Evolutionary conservation across 768 basidiomycete species (phyloP).

Genomic region (Serendipita sp.): DNA sequence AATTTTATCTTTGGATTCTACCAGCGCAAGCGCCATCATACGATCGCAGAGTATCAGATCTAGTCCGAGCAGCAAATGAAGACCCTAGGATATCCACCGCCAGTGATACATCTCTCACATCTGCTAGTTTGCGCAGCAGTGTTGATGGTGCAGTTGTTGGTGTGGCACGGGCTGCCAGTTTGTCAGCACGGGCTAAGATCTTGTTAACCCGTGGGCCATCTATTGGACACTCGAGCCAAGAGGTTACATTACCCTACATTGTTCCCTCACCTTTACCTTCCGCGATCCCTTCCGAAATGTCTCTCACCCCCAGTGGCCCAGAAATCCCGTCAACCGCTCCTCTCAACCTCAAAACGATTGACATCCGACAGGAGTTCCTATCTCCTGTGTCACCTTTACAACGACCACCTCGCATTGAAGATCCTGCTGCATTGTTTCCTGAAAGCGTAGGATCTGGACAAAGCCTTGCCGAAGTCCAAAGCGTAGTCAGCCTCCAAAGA

Average conservation of each 20-base stretch:
- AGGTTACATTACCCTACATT: background rate
- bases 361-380: background rate
- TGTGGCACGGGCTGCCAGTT: background rate
- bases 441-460: background rate
- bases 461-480: background rate
- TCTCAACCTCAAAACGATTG: background rate
- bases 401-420: background rate
- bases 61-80: background rate
- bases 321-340: background rate
- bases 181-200: background rate
- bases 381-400: background rate
- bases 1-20: background rate
- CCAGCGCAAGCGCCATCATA: background rate
- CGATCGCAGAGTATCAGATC: background rate
- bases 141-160: conserved; percentile 3
- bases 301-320: background rate
- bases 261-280: background rate
- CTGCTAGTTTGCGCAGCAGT: background rate
- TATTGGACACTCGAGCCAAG: background rate
- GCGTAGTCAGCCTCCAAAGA: background rate
- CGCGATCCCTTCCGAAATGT: background rate
- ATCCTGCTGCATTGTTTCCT: background rate
- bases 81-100: background rate
- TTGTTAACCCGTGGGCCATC: conserved; percentile 1
- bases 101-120: background rate